Evolutionary conservation across 305 asterid species (phyloP), one percentile per base, ranked within the genome.

Genomic region (Plantago coronopus): DNA sequence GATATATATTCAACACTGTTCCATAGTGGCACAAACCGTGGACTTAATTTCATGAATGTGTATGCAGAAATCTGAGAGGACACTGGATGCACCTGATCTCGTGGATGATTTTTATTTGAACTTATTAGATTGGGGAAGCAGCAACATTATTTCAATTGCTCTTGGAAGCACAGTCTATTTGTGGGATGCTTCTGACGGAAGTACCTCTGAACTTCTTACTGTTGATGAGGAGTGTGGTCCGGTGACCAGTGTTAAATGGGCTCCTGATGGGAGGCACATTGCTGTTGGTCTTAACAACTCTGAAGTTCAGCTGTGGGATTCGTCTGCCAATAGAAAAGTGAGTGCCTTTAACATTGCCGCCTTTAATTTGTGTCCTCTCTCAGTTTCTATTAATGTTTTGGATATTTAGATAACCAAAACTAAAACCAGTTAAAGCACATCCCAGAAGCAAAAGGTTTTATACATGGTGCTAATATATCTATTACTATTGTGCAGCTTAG

Each of bases 11-110:
- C 21, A 15, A 6, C 7, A 18, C 2, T 22, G 56, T 20, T 51
- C 7, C 23, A 17, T 51, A 19, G 21, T 22, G 57, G 27, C 17
- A 15, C 16, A 19, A 23, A 5, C 25, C 25, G 9, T 25, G 23
- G 3, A 53, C 19, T 23, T 15, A 16, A 20, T 12, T 20, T 22
- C 4, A 7, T 3, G 13, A 2, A 38, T 59, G 29, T 61, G 59
- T 69, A 42, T 82, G 82, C 94, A 88, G 98, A 82, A 87, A 58
- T 88, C 95, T 8, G 96, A 88, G 81, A 86, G 93, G 76, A 88
- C 96, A 23, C 74, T 91, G 21, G 95, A 91, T 79, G 95, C 96
- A 66, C 98, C 98, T 54, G 96, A 82, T 61, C 64, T 91, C 65
- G 23, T 86, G 65, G 98, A 91, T 61, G 98, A 91, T 68, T 91